Evolutionary conservation across 1,139 yeast genomes (phyloP), one percentile per base, ranked within the genome.

Genomic region (Geotrichum europaeum): DNA sequence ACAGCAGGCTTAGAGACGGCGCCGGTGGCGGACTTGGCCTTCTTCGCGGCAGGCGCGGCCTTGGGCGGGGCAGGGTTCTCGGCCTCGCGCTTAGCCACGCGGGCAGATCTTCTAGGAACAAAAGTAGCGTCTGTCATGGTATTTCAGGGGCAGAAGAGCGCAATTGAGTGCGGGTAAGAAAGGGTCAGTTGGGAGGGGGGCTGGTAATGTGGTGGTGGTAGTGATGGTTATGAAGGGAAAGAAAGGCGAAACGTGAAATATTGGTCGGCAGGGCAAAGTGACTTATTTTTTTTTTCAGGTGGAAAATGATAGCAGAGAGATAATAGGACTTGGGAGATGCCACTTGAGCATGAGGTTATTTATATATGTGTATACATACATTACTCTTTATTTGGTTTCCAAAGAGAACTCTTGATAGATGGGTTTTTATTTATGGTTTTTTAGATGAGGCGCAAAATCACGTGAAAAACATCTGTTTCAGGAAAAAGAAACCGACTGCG

Each of bases 41-140:
- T 56, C 34, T 56, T 55, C n/a, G 55, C 47, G 20, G 61, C 53
- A n/a, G 56, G 50, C n/a, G 56, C 51, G 15, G 40, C 24, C 9
- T 52, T 36, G 51, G 49, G n/a, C 28, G 58, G 55, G 13, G 55
- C 53, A 47, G 50, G 52, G 30, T 61, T 53, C n/a, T 58, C 56
- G 22, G 63, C 59, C 28, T 55, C 61, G 43, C 63, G 61, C 34
- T 61, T 61, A 13, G 63, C 61, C 12, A 61, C 61, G 22, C 63
- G 54, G 34, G 63, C 59, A 25, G 63, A 61, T 30, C 63, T 56
- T 53, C 63, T 53, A 50, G 61, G 61, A 34, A 53, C 53, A 40
- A 55, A 55, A 45, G 56, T 51, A 12, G 59, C 28, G 57, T 59
- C 59, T 18, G 62, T 59, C 57, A 56, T 59, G 10, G n/a, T 43